Base-by-base conservation (phyloP, 768 basidiomycete genomes). In the Xerocomus spinulosus region DNA sequence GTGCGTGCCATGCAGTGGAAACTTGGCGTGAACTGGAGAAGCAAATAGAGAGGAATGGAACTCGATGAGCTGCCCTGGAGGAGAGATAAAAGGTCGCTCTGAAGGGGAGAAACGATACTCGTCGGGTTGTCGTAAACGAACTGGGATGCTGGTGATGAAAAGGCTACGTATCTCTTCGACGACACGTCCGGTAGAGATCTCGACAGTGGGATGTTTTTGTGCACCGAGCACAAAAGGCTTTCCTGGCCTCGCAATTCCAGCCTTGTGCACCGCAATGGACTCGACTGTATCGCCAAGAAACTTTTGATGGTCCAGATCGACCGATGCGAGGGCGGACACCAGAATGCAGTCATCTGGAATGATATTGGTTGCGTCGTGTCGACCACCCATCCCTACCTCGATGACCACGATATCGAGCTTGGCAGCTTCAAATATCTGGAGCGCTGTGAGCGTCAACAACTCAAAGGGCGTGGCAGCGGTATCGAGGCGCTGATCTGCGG, bases 341-440 rank as follows among this genome's bases (percentile, higher is more conserved):
- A 92, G 66, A 34, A 94, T 77, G 42, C 70, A 70, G 1, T 77
- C 72, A 37, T 85, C 78, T 2, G 88, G 78, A 17, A 98, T 79
- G 45, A 87, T 77, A 62, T 99, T 99, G 3, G 96, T 99, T 17
- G 96, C 95, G 63, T 98, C 96, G 42, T 85, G 68, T 3, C 81
- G 75, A 5, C 96, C 96, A 0, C 96, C 96, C 86, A 99, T 85
- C 0, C 96, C 95, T 9, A 92, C 94, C 69, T 99, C 95, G 36
- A 96, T 67, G 9, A 98, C 80, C 18, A 83, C 85, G 32, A 97
- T 59, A 55, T 97, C 94, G 6, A 94, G 75, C n/a, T 68, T 54
- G 3, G 70, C 70, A 8, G 68, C 68, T 60, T 93, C 84, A 59
- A 99, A 92, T 37, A 90, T 66, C 34, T 73, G 64, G 29, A 94